A percentile compares a stretch with the other conserved stretches of the same genome.
Evolutionary conservation across 169 alveolate genomes (phyloP).

Genomic region (Amoebophrya sp.): DNA sequence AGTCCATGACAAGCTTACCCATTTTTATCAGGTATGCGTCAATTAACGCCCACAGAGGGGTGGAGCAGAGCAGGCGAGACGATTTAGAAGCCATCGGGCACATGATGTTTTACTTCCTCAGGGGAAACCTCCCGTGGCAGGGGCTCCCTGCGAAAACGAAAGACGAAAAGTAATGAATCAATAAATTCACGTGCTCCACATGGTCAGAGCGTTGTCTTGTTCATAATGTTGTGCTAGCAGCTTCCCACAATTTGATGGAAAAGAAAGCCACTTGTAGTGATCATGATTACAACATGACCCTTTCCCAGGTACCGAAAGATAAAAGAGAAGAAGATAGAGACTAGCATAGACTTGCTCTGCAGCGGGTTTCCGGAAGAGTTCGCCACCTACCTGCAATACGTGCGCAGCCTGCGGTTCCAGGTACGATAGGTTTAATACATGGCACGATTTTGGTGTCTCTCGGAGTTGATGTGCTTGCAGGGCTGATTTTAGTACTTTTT

Average conservation of each 20-base stretch:
- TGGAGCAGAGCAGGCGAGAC: constrained; percentile 71
- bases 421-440: not conserved
- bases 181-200: no score
- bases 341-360: constrained; percentile 85
- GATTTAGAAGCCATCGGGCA: constrained; percentile 79
- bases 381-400: constrained; percentile 60
- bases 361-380: constrained; percentile 59
- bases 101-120: constrained; percentile 68
- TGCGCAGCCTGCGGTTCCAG: constrained; percentile 66
- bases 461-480: no score
- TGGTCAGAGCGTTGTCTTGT: no score
- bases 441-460: not conserved
- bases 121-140: constrained; percentile 97
- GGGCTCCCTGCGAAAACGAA: constrained; percentile 90
- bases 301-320: constrained; percentile 83
- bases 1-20: no score
- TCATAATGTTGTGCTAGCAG: no score
- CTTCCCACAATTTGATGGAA: no score
- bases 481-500: no score
- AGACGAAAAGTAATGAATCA: constrained; percentile 91
- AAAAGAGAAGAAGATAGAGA: constrained; percentile 92
- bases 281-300: not conserved
- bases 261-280: not conserved
- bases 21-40: constrained; percentile 73
- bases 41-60: constrained; percentile 94